Base-by-base conservation (phyloP, 2,329 filamentous ascomycete species). In the Monascus ruber region DNA sequence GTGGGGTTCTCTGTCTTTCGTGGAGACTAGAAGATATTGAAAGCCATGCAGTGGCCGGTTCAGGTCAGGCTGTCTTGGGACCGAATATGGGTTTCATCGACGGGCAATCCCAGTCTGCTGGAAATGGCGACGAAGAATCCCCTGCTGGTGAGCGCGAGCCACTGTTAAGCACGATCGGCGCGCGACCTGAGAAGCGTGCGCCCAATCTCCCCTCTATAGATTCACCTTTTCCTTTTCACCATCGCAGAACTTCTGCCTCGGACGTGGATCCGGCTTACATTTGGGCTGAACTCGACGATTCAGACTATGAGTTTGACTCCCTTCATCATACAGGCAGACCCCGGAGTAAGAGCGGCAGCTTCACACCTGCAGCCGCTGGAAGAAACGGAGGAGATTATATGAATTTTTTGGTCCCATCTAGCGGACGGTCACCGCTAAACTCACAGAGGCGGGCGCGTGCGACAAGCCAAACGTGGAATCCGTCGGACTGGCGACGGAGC, bases 1-100 rank as follows among this genome's bases (percentile, higher is more conserved):
- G 79, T 0, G 91, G 91, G 33, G 91, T 98, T 2, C 71, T 96
- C 10, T 87, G 87, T 32, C 71, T 98, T 3, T 95, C 88, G 28
- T 96, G 91, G 89, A 81, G 91, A 43, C 73, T 98, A 40, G 85
- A 84, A 57, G 84, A 89, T 42, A 55, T 59, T n/a, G 56, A 62
- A 11, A 55, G 45, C 17, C 56, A 63, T 44, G 52, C 62, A 26
- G 52, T 50, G 26, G 54, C 53, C 53, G 81, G 83, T 48, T 79
- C 56, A 53, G 53, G 66, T 46, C 56, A 76, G 56, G 85, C 83
- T 1, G 78, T 79, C 1, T 72, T 95, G 17, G 78, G 85, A 1
- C 87, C 88, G 1, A 87, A 87, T 4, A 73, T 95, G 42, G 87
- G 85, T 26, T 74, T 93, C 24, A 73, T 93, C 31, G 83, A 87